Evolutionary conservation across 169 alveolate genomes (phyloP).

Genomic region (Plasmodium vinckei): DNA sequence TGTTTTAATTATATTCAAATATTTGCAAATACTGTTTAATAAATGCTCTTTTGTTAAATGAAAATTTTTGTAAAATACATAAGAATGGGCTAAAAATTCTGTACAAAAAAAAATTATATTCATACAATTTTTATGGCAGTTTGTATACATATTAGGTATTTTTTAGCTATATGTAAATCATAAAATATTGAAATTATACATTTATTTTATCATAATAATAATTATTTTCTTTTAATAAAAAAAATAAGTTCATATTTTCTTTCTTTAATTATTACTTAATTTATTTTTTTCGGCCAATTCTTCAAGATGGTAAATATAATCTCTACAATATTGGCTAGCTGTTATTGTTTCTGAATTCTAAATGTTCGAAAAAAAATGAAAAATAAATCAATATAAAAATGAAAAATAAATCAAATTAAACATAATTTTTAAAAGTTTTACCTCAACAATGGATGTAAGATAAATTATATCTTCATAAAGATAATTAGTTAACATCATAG

Average conservation of each 20-base stretch:
- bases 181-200: background rate
- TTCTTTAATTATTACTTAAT: slow-evolving; percentile 45
- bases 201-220: background rate
- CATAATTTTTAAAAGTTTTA: background rate
- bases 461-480: slow-evolving; percentile 61
- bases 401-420: background rate
- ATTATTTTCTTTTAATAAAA: background rate
- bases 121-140: background rate
- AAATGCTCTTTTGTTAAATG: slow-evolving; percentile 66
- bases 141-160: background rate
- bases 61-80: slow-evolving; percentile 55
- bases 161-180: background rate
- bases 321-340: slow-evolving; percentile 63
- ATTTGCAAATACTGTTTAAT: slow-evolving; percentile 57
- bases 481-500: slow-evolving; percentile 52
- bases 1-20: slow-evolving; percentile 50
- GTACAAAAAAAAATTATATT: background rate
- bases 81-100: slow-evolving; percentile 69
- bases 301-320: slow-evolving; percentile 57
- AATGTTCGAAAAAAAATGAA: background rate
- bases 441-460: slow-evolving; percentile 61
- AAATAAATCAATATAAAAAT: slow-evolving; percentile 1
- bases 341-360: slow-evolving; percentile 49
- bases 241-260: background rate
- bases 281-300: slow-evolving; percentile 36